phyloP scores from a whole-genome alignment of 257 asterid species.

The Solanum paucissectum region DNA sequence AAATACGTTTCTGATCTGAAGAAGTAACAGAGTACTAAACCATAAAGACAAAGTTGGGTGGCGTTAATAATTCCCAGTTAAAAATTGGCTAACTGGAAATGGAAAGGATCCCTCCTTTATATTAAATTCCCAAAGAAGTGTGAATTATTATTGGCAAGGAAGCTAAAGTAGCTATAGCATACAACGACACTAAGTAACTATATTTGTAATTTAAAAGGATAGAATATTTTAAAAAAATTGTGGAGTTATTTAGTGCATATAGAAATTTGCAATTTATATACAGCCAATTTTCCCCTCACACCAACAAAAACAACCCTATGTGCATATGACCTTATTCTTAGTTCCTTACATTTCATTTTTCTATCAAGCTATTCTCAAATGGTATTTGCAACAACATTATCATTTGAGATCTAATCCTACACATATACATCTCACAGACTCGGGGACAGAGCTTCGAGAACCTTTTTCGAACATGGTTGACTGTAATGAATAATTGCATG shows the following conservation, averaged over 20 bases:
- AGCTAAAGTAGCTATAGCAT: background rate
- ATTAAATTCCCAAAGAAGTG: background rate
- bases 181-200: background rate
- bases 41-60: background rate
- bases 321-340: background rate
- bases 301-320: background rate
- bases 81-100: background rate
- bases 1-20: background rate
- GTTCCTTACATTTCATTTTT: background rate
- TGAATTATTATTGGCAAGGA: background rate
- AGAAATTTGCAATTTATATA: background rate
- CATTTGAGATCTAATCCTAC: background rate
- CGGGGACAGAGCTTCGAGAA: background rate
- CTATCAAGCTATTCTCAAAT: background rate
- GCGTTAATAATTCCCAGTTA: background rate
- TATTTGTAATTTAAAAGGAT: background rate
- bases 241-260: background rate
- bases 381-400: background rate
- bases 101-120: background rate
- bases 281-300: background rate
- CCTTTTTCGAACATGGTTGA: background rate
- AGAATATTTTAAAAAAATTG: rapidly evolving
- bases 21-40: background rate
- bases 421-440: background rate
- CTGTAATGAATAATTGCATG: background rate